Evolutionary conservation across 192 early-diverging fungal species (phyloP).

Genomic region (Backusella psychrophila): DNA sequence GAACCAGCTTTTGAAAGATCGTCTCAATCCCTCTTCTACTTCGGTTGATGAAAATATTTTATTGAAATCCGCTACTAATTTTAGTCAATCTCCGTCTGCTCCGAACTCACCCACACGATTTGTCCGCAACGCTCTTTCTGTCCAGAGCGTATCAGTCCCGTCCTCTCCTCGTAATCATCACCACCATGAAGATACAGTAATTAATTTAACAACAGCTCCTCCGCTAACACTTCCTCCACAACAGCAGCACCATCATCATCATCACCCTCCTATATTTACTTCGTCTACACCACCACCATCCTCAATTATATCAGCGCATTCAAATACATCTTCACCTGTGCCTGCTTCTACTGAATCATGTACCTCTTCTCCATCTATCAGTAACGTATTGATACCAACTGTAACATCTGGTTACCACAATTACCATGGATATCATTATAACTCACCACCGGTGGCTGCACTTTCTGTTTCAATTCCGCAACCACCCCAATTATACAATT

Average conservation of each 20-base stretch:
- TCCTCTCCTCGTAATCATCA: constrained; percentile 8
- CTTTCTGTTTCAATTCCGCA: constrained; percentile 1
- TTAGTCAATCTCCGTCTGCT: constrained; percentile 10
- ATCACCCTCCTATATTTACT: neutral
- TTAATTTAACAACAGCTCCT: neutral
- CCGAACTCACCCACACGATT: constrained; percentile 19
- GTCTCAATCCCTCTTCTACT: neutral
- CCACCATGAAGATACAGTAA: neutral
- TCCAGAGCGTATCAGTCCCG: constrained; percentile 11
- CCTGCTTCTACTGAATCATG: neutral
- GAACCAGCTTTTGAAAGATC: constrained; percentile 12
- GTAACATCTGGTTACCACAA: neutral
- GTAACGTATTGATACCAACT: neutral
- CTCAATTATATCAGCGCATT: neutral
- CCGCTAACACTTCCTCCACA: constrained; percentile 6
- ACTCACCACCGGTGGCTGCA: neutral
- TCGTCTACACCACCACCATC: neutral
- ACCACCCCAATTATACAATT: constrained; percentile 10
- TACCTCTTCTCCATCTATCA: neutral
- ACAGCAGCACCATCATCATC: neutral
- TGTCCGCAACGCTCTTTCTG: neutral
- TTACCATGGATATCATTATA: neutral
- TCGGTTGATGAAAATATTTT: neutral
- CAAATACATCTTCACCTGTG: neutral
- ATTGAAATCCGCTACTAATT: neutral